phyloP scores from a whole-genome alignment of 352 stramenopile genomes.

The Phytopythium oedochilum region DNA sequence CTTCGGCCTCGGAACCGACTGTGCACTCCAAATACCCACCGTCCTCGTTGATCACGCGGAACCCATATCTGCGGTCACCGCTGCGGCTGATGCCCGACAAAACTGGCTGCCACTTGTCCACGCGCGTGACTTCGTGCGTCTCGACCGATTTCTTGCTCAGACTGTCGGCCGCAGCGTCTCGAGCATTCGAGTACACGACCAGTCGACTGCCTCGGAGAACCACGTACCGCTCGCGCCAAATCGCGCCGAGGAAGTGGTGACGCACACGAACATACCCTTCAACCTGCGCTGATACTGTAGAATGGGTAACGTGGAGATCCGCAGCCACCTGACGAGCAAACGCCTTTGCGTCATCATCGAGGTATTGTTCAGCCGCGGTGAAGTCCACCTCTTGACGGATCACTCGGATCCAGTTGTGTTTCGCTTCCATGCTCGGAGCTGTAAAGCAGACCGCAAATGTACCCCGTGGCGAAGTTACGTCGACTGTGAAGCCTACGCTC shows the following conservation, averaged over 20 bases:
- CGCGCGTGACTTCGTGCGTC: slow-evolving; percentile 41
- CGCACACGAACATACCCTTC: slow-evolving; percentile 43
- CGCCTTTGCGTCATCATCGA: slow-evolving; percentile 47
- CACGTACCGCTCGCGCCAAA: slow-evolving; percentile 47
- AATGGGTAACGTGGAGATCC: slow-evolving; percentile 18
- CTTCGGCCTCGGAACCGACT: slow-evolving; percentile 26
- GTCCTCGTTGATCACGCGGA: slow-evolving; percentile 59
- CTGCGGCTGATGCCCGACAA: slow-evolving; percentile 15
- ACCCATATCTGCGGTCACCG: slow-evolving; percentile 18
- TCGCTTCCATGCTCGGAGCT: slow-evolving; percentile 21
- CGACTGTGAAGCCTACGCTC: slow-evolving; percentile 33
- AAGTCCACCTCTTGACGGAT: slow-evolving; percentile 63
- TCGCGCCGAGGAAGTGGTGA: slow-evolving; percentile 39
- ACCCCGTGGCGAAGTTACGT: slow-evolving; percentile 14
- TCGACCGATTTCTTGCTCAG: slow-evolving; percentile 23
- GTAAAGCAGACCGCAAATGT: slow-evolving; percentile 29
- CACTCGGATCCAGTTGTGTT: slow-evolving; percentile 46
- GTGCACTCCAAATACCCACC: slow-evolving; percentile 57
- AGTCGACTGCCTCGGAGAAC: slow-evolving; percentile 31
- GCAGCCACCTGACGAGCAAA: slow-evolving; percentile 49
- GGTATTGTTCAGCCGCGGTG: slow-evolving; percentile 42
- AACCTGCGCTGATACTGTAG: background rate
- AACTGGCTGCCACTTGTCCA: slow-evolving; percentile 48
- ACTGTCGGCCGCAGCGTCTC: slow-evolving; percentile 18
- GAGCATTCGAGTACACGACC: slow-evolving; percentile 28